These are phyloP conservation scores for Fusarium heterosporum DNA, from an alignment of 2,329 filamentous ascomycete species.

Conservation along the genomic window DNA sequence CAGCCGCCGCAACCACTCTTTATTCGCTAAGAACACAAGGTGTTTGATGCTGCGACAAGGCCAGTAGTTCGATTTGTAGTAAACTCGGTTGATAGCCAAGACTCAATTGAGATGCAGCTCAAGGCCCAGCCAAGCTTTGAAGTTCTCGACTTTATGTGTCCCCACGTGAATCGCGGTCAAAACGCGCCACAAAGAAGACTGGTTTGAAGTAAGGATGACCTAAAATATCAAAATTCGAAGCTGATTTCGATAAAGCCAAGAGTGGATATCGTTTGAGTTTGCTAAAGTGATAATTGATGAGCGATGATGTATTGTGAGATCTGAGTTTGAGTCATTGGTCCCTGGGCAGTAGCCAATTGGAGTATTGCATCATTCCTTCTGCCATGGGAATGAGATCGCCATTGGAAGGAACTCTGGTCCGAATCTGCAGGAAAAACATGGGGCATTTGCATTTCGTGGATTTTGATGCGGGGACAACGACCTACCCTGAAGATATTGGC, in stretches of 20 bases:
- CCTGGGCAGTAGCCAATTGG: conserved; percentile 40
- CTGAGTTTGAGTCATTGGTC: conserved; percentile 26
- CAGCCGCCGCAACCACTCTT: conserved; percentile 5
- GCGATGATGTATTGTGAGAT: conserved; percentile 35
- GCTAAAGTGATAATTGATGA: conserved; percentile 27
- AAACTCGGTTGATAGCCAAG: conserved; percentile 7
- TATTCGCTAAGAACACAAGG: conserved; percentile 1
- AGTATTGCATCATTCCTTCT: conserved; percentile 44
- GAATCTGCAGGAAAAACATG: conserved; percentile 2
- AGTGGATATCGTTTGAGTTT: conserved; percentile 14
- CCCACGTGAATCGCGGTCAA: conserved; percentile 41
- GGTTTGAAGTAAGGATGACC: conserved; percentile 5
- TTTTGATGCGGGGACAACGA: conserved; percentile 20
- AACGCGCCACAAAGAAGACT: conserved; percentile 10
- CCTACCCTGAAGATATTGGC: conserved; percentile 20
- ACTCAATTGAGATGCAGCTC: conserved; percentile 6
- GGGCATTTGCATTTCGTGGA: conserved; percentile 30
- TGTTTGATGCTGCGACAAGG: neutral
- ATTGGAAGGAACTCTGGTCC: conserved; percentile 35
- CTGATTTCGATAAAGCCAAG: conserved; percentile 9
- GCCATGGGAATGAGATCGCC: conserved; percentile 36
- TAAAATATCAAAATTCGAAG: conserved; percentile 17
- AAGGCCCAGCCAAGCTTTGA: conserved; percentile 32
- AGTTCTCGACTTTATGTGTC: conserved; percentile 24
- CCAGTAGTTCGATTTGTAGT: neutral